A percentile compares a stretch with the other conserved stretches of the same genome.
Evolutionary conservation across 2,329 filamentous ascomycete genomes (phyloP).

Genomic region (Pyricularia grisea): DNA sequence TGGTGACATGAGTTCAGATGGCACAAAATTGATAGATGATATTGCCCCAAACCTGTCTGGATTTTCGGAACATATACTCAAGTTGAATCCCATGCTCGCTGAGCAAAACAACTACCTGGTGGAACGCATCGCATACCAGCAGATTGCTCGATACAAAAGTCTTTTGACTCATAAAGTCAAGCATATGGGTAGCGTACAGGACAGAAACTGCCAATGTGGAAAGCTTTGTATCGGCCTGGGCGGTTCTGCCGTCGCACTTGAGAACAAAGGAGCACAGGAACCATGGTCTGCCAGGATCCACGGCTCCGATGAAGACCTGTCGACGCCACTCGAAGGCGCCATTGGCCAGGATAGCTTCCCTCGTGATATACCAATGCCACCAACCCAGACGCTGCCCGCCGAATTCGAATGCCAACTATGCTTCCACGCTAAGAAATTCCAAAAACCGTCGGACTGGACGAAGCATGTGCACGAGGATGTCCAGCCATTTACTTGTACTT

Average conservation of each 20-base stretch:
- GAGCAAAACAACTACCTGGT: conserved; percentile 53
- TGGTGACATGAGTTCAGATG: conserved; percentile 50
- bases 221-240: conserved; percentile 56
- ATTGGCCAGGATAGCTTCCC: conserved; percentile 70
- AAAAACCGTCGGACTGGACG: conserved; percentile 92
- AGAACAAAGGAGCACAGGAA: conserved; percentile 51
- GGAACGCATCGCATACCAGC: conserved; percentile 74
- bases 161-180: conserved; percentile 62
- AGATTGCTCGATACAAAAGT: conserved; percentile 68
- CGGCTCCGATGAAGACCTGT: conserved; percentile 54
- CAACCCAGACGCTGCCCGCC: conserved; percentile 66
- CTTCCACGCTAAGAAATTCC: conserved; percentile 74
- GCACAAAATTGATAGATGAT: conserved; percentile 51
- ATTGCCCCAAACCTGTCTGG: conserved; percentile 67
- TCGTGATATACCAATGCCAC: conserved; percentile 70
- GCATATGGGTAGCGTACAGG: conserved; percentile 52
- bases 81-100: conserved; percentile 62
- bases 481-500: conserved; percentile 88
- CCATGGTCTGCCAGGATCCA: conserved; percentile 41
- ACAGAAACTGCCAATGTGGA: conserved; percentile 47
- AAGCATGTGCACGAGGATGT: conserved; percentile 94
- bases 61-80: conserved; percentile 64
- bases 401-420: conserved; percentile 87
- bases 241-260: conserved; percentile 54
- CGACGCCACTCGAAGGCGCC: conserved; percentile 55